Base-by-base conservation (phyloP, 208 protist species). In the Trypanosoma mega region DNA sequence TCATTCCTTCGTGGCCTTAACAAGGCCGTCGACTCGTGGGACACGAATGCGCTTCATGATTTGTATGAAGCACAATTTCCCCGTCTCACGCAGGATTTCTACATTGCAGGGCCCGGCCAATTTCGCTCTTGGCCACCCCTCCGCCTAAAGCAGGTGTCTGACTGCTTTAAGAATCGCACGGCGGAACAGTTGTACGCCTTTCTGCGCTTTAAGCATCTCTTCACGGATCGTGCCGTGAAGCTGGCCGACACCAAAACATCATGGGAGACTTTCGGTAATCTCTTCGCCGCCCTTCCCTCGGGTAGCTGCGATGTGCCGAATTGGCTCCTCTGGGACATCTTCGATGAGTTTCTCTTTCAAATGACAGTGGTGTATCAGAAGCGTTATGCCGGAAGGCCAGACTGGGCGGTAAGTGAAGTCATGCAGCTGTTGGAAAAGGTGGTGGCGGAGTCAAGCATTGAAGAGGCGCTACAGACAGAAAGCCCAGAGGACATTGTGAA, bases 271-370 rank as follows among this genome's bases (percentile, higher is more conserved):
- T 96, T 90, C 64, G 68, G 33, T 3, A 73, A 78, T 27, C 65
- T 96, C 30, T 82, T 93, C 39, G 27, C 64, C 47, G 29, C 71
- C 47, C 72, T 92, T 37, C 65, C 74, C 2, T 76, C 51, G 34
- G 68, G 60, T 46, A 71, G 69, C 31, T 80, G 63, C 39, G 77
- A 87, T 59, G 75, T 96, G 45, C 90, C 90, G 26, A 91, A 74
- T 64, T 87, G 78, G 69, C 77, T 93, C 66, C 59, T 96, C 48
- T 96, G 90, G 90, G 90, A 96, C 65, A 82, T 96, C 24, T 92
- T 96, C 66, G 90, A 96, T 46, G 85, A 96, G 73, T 92, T 93
- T 41, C 59, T 92, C 3, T 96, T 88, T 68, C 86, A 96, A 63
- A 87, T 96, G 73, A 88, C 85, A 20, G 78, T 89, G 23, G 89